Conservation (phyloP, 306 rosid genomes). For the Macrotyloma uniflorum region DNA sequence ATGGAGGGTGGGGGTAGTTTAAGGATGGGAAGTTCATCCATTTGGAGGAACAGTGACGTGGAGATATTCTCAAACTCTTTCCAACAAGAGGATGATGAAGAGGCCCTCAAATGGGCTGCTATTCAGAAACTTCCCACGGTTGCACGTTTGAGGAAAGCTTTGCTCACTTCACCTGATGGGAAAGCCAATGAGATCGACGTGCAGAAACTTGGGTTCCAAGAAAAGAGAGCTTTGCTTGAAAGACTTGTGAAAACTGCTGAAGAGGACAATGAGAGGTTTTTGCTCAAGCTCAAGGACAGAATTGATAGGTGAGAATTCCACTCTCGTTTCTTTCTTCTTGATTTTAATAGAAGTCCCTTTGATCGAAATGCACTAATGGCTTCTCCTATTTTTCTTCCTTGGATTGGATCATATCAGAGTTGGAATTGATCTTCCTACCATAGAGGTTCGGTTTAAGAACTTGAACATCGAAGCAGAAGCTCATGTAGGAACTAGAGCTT, state of each 20-base stretch:
- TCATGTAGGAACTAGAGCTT: conserved; percentile 69
- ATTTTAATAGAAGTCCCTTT: not conserved
- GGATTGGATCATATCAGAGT: conserved; percentile 51
- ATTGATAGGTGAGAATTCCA: conserved; percentile 59
- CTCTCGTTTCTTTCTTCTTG: not conserved
- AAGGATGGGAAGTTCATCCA: conserved; percentile 47
- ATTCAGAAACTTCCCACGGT: conserved; percentile 52
- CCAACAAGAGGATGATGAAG: conserved; percentile 50
- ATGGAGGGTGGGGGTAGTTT: conserved; percentile 52
- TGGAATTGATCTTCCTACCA: conserved; percentile 76
- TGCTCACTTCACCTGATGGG: conserved; percentile 52
- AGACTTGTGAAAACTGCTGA: conserved; percentile 72
- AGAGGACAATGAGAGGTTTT: conserved; percentile 80
- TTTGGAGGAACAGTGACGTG: conserved; percentile 49
- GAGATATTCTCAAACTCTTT: conserved; percentile 48
- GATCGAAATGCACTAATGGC: not conserved
- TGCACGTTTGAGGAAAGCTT: conserved; percentile 51
- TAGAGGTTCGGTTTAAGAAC: conserved; percentile 75
- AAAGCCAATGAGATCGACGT: conserved; percentile 65
- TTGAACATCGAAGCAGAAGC: conserved; percentile 77
- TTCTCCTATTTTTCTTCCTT: conserved; percentile 16
- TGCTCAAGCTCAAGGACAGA: conserved; percentile 72
- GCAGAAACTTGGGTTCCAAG: conserved; percentile 64
- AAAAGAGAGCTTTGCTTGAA: conserved; percentile 62
- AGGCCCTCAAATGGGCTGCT: conserved; percentile 58